phyloP scores from a whole-genome alignment of 306 rosid genomes.

The Vicia villosa region DNA sequence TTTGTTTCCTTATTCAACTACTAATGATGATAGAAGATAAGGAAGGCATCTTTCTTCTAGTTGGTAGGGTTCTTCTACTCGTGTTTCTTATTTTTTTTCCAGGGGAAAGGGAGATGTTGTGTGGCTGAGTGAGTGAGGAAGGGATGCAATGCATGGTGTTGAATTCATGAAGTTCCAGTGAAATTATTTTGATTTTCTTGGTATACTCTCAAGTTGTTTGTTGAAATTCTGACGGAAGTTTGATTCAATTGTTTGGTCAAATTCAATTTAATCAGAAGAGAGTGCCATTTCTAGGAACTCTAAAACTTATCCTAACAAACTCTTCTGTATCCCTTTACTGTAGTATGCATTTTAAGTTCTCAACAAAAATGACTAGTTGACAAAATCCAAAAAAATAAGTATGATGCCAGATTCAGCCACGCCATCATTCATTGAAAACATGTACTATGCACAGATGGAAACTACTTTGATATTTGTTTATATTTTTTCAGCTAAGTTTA shows the following conservation, averaged over 20 bases:
- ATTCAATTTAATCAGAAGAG: conserved; percentile 19
- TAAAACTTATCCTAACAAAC: conserved; percentile 9
- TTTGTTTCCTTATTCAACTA: conserved; percentile 14
- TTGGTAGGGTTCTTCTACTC: conserved; percentile 6
- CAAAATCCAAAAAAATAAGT: conserved; percentile 15
- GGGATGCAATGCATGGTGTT: conserved; percentile 13
- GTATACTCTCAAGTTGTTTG: conserved; percentile 14
- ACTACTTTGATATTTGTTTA: conserved; percentile 14
- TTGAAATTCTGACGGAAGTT: conserved; percentile 19
- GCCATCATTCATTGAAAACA: conserved; percentile 11
- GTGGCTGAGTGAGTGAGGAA: conserved; percentile 13
- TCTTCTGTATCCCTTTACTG: background rate
- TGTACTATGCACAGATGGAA: conserved; percentile 22
- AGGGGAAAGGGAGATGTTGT: conserved; percentile 15
- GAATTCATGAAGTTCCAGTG: too few species aligned
- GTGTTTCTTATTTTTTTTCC: conserved; percentile 14
- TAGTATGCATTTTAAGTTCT: conserved; percentile 12
- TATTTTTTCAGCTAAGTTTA: background rate
- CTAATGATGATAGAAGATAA: conserved; percentile 5
- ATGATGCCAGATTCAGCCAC: conserved; percentile 5
- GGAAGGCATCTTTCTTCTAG: conserved; percentile 16
- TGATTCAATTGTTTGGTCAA: conserved; percentile 25
- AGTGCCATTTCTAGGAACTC: conserved; percentile 6
- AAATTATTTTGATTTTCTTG: conserved; percentile 21
- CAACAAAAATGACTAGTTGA: conserved; percentile 22